A percentile compares a stretch with the other conserved stretches of the same genome.
Conservation (phyloP, 768 basidiomycete species). For the Galerina sulciceps region DNA sequence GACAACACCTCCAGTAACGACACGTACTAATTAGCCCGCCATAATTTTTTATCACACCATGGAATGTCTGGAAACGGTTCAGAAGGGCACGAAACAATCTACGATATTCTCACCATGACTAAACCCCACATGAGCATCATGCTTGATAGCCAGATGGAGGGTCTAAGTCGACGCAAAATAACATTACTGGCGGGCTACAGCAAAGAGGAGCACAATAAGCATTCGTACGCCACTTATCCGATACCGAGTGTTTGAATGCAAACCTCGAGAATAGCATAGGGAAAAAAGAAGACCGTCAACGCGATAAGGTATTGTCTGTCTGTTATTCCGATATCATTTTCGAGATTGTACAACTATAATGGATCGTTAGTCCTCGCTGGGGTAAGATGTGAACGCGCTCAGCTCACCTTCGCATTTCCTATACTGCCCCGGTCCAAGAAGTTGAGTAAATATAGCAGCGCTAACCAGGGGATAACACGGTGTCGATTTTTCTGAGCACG, state of each 20-base stretch:
- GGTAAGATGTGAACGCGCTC: background rate
- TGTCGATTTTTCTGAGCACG: constrained; percentile 64
- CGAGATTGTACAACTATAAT: constrained; percentile 60
- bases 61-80: constrained; percentile 50
- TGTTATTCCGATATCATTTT: constrained; percentile 57
- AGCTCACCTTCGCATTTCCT: constrained; percentile 71
- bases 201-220: background rate
- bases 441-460: constrained; percentile 74
- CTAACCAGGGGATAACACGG: constrained; percentile 76
- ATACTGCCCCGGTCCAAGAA: constrained; percentile 72
- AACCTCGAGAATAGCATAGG: constrained; percentile 74
- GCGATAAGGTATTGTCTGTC: constrained; percentile 72
- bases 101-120: constrained; percentile 41
- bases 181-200: constrained; percentile 66
- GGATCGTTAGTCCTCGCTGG: background rate
- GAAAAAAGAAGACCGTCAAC: constrained; percentile 78
- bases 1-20: background rate
- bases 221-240: background rate
- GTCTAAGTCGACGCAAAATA: constrained; percentile 58
- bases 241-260: constrained; percentile 6
- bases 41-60: constrained; percentile 65
- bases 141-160: constrained; percentile 67
- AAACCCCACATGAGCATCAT: constrained; percentile 55
- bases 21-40: constrained; percentile 62
- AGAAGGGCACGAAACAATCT: background rate